Base-by-base conservation (phyloP, 73 alveolate species). In the Uronychia binucleata region DNA sequence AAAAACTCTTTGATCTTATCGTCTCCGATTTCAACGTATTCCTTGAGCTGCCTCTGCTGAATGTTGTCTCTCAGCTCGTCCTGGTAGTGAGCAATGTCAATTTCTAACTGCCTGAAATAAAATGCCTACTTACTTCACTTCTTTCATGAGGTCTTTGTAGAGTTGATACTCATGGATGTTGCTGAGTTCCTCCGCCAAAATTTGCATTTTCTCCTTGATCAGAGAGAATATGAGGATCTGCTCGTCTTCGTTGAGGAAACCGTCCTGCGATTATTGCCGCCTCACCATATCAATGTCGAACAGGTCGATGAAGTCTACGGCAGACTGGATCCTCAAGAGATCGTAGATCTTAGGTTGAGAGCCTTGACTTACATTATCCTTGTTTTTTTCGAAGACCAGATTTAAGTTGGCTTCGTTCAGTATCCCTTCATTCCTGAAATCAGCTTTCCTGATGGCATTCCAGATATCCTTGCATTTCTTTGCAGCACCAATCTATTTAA, bases 1-100 rank as follows among this genome's bases (percentile, higher is more conserved):
- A 93, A 93, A 88, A 96, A 97, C 91, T 97, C 99, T 80, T 89
- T 86, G 34, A 96, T 90, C 92, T 93, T 97, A 81, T 97, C 99
- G 80, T 90, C 96, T 33, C 99, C 99, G 19, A 97, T 97, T 76
- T 97, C 93, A 26, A 90, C 87, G 84, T 97, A 97, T 85, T 96
- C 96, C 74, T 87, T 94, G 80, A 94, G 81, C 91, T 97, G 97
- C 74, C 95, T 93, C 30, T 91, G 82, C 74, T 96, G 95, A 67
- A 97, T 97, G 76, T 93, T 89, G 79, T 88, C 86, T 82, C 99
- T 88, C 77, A 97, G 90, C 79, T 97, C 98, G 87, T 95, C 90
- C 80, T 95, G 92, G 80, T 94, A 97, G 58, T 80, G 75, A 60
- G 93, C 97, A 25, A 97, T 95, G 82, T 90, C 95, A 32, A 81